phyloP scores from a whole-genome alignment of 129 eudicot species.

The Oenanthe sinensis region DNA sequence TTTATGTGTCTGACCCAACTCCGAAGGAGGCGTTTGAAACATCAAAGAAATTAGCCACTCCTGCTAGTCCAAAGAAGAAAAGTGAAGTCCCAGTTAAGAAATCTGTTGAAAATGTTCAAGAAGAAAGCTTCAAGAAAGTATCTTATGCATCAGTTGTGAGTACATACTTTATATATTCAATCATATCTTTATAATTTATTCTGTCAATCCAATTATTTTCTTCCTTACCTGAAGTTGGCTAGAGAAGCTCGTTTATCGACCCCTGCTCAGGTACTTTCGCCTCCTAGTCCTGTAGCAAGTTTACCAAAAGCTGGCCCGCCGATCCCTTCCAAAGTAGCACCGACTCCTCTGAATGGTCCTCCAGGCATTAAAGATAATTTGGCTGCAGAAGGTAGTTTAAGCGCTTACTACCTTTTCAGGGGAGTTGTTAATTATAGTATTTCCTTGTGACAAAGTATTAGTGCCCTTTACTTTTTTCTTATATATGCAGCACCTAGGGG shows the following conservation, averaged over 20 bases:
- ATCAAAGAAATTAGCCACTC: not conserved
- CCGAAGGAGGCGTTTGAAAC: not conserved
- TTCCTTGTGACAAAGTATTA: not conserved
- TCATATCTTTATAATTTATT: not conserved
- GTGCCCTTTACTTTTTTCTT: not conserved
- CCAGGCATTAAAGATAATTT: not conserved
- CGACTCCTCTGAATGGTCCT: not conserved
- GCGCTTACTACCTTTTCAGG: not conserved
- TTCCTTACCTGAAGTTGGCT: not conserved
- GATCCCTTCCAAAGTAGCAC: not conserved
- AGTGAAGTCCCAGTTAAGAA: not conserved
- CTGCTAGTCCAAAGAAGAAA: not conserved
- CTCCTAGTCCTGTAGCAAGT: not conserved
- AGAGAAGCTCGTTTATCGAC: not conserved
- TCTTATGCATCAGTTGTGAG: slow-evolving; percentile 12
- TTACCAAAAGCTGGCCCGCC: not conserved
- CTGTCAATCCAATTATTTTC: not conserved
- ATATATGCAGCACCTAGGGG: not conserved
- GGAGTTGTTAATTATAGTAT: not conserved
- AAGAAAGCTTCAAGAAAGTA: not conserved
- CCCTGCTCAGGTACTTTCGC: not conserved
- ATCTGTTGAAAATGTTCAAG: not conserved
- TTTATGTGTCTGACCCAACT: not conserved
- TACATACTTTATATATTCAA: not conserved
- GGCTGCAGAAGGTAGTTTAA: not conserved